Evolutionary conservation across 2,329 filamentous ascomycete genomes (phyloP), one percentile per base, ranked within the genome.

Genomic region (Epichloe elymi): DNA sequence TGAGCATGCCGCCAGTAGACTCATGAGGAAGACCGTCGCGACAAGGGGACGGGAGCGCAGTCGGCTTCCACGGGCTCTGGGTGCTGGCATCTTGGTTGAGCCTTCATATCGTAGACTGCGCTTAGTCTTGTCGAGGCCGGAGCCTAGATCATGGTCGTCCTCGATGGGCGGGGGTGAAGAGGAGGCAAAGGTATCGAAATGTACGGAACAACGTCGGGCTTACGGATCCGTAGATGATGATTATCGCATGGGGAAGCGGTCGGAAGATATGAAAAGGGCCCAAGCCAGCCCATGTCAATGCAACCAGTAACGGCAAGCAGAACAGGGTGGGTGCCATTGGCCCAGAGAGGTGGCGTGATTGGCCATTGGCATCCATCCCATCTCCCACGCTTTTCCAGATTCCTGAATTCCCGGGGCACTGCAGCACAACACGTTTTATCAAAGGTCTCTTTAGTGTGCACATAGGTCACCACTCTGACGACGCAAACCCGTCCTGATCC

Each of bases 11-110:
- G 71, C 67, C 48, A 78, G 62, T 6, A 76, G 49, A 35, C 68
- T 68, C 47, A 80, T 58, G 51, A 78, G 58, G 36, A 74, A 60
- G 35, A 74, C 60, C 11, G 73, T 74, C 5, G 68, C 62, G 55
- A 73, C 73, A 52, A 79, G 75, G 6, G 75, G 76, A 52, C 75
- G 70, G 46, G 68, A 65, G 61, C 67, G 69, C 60, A 71, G 62
- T 50, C 66, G 66, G 53, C 62, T 58, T 54, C 67, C 67, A 57
- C 65, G 63, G 46, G 56, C 30, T 46, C 40, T 53, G 48, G 40
- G 15, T 47, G 53, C 38, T 36, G 30, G 50, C 55, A 57, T 58
- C 20, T 46, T 57, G 36, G 42, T 56, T 49, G 50, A 48, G 54
- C 52, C 53, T 42, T 55, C 54, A 56, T 52, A 40, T 50, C 50